Conservation (phyloP, 2,329 filamentous ascomycete genomes). For the Aspergillus puulaauensis region DNA sequence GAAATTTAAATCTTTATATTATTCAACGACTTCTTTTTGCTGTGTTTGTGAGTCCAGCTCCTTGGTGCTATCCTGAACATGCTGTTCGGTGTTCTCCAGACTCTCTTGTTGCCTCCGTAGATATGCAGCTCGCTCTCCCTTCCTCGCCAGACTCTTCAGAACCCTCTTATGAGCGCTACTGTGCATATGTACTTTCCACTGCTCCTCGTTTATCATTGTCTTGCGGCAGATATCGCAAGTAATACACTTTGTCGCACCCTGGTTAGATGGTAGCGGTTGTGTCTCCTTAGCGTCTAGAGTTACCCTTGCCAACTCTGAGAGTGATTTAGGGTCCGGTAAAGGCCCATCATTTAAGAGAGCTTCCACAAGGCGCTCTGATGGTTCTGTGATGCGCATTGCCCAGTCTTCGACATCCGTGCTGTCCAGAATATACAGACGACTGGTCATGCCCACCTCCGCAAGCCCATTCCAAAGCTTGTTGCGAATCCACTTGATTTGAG, state of each 20-base stretch:
- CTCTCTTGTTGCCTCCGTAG: constrained; percentile 25
- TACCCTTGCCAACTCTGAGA: constrained; percentile 59
- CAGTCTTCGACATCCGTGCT: constrained; percentile 68
- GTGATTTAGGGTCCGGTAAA: constrained; percentile 56
- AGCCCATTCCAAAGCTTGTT: constrained; percentile 75
- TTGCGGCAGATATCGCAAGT: constrained; percentile 69
- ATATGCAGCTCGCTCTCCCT: constrained; percentile 32
- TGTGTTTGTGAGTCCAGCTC: constrained; percentile 5
- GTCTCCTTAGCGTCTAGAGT: constrained; percentile 58
- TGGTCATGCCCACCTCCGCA: constrained; percentile 51
- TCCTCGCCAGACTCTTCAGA: constrained; percentile 44
- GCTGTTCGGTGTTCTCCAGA: not conserved
- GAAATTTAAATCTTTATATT: not conserved
- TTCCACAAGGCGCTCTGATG: constrained; percentile 62
- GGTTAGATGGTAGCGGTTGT: constrained; percentile 43
- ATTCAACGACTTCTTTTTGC: not conserved
- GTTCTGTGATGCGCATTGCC: constrained; percentile 61
- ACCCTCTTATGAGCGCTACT: constrained; percentile 60
- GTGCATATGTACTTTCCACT: constrained; percentile 58
- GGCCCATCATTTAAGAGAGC: constrained; percentile 61
- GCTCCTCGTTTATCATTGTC: constrained; percentile 54
- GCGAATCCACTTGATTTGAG: constrained; percentile 83
- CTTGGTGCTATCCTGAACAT: not conserved
- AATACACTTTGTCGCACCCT: constrained; percentile 49
- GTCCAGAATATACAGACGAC: constrained; percentile 75